Evolutionary conservation across 257 asterid genomes (phyloP).

Genomic region (Leptodermis oblonga): DNA sequence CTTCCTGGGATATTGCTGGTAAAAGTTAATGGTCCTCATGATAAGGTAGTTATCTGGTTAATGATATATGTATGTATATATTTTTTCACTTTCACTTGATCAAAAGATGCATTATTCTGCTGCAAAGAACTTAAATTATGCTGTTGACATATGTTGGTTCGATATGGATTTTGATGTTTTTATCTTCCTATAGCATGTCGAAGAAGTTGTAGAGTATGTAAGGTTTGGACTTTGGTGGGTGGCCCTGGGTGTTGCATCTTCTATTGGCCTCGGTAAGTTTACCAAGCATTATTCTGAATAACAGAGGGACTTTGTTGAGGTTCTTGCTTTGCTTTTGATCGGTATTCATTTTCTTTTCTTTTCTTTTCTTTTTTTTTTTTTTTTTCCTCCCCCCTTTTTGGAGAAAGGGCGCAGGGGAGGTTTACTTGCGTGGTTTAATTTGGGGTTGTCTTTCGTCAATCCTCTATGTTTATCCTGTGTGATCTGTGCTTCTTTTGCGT

Average conservation of each 20-base stretch:
- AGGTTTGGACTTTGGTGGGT: constrained; percentile 92
- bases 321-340: not conserved
- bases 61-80: too few species aligned
- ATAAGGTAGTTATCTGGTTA: constrained; percentile 40
- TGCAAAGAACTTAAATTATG: not conserved
- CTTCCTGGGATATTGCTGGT: constrained; percentile 36
- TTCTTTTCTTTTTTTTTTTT: too few species aligned
- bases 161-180: not conserved
- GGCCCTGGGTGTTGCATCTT: constrained; percentile 96
- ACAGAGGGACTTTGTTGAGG: not conserved
- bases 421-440: too few species aligned
- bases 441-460: not conserved
- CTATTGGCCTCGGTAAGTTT: constrained; percentile 89
- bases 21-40: constrained; percentile 64
- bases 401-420: too few species aligned
- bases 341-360: too few species aligned
- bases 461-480: not conserved
- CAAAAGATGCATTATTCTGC: not conserved
- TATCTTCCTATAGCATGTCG: constrained; percentile 53
- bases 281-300: not conserved
- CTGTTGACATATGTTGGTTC: constrained; percentile 5
- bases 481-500: not conserved
- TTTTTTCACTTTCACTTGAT: constrained; percentile 7
- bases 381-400: too few species aligned
- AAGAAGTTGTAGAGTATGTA: constrained; percentile 56